These are phyloP conservation scores for Tetrapisispora pingtungensis DNA, from an alignment of 805 yeast genomes.

Conservation along the genomic window DNA sequence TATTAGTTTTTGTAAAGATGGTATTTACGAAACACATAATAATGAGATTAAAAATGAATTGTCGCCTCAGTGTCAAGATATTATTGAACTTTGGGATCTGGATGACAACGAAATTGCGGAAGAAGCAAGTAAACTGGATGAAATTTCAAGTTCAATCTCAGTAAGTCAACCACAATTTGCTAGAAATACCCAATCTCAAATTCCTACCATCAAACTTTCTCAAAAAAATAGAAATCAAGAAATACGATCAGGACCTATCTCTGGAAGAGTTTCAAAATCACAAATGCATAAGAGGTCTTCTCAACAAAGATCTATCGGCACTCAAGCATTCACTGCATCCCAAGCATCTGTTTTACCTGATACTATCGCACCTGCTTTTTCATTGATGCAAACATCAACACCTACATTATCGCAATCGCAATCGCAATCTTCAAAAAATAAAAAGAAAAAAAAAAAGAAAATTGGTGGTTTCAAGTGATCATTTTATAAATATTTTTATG, in stretches of 20 bases:
- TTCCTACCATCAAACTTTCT: slow-evolving; percentile 25
- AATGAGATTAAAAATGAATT: slow-evolving; percentile 6
- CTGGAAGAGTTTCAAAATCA: neutral
- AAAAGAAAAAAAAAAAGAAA: slow-evolving; percentile 30
- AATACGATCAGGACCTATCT: neutral
- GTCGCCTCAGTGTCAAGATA: slow-evolving; percentile 8
- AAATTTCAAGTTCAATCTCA: neutral
- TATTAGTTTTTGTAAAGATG: slow-evolving; percentile 8
- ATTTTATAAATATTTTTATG: too few relatives aligned
- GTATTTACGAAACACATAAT: slow-evolving; percentile 4
- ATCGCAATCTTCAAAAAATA: slow-evolving; percentile 18
- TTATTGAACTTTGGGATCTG: slow-evolving; percentile 21
- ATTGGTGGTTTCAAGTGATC: slow-evolving; percentile 40
- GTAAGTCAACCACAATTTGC: slow-evolving; percentile 13
- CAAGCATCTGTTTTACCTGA: slow-evolving; percentile 16
- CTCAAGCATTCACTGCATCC: slow-evolving; percentile 1
- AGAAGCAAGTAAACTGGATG: neutral
- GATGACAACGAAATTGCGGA: slow-evolving; percentile 7
- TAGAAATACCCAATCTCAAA: slow-evolving; percentile 18
- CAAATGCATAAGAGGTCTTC: neutral
- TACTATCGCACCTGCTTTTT: slow-evolving; percentile 8
- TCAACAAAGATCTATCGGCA: slow-evolving; percentile 1
- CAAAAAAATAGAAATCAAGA: slow-evolving; percentile 8
- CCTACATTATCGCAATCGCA: slow-evolving; percentile 15
- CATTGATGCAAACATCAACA: slow-evolving; percentile 9